Base-by-base conservation (phyloP, 305 asterid genomes). In the Fraxinus albicans region DNA sequence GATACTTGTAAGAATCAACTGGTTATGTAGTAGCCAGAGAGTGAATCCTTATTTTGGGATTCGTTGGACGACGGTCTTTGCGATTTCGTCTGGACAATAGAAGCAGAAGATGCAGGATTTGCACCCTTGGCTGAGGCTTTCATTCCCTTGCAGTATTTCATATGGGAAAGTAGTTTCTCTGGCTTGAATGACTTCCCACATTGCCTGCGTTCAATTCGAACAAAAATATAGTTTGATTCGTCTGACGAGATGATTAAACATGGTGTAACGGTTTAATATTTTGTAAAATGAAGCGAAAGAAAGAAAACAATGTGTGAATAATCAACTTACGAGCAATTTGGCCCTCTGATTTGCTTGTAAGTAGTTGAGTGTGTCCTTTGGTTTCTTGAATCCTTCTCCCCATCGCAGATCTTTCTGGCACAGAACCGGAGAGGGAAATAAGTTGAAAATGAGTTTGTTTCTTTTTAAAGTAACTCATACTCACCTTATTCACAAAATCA, bases 161-260 rank as follows among this genome's bases (percentile, higher is more conserved):
- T 93, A 83, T 96, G 98, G 1, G 91, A 83, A 82, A 92, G 95
- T 79, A 96, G 86, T 85, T 92, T 94, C 87, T 94, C 98, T 34
- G 98, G 99, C 86, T 91, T 92, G 90, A 96, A 93, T 65, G 89
- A 88, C 91, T 93, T 94, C 83, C 93, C 93, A 69, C 98, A 94
- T 86, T 94, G 97, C 79, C 98, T 95, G 94, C 86, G 74, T 79
- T 67, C 25, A 47, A 53, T 58, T n/a, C 34, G 78, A 83, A 42
- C 34, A 80, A 38, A n/a, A n/a, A 75, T 74, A n/a, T 9, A 38
- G 8, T 76, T 40, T 12, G 79, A 23, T 73, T 3, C 6, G 17
- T 35, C 25, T 0, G 27, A 35, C 23, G 8, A 23, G 27, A 34
- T 15, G 8, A 17, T 35, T 15, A 0, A 0, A 34, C 21, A 13